A percentile compares a stretch with the other conserved stretches of the same genome.
These are phyloP conservation scores for Diaporthe sp. DNA, from an alignment of 2,329 filamentous ascomycete species.

Conservation along the genomic window DNA sequence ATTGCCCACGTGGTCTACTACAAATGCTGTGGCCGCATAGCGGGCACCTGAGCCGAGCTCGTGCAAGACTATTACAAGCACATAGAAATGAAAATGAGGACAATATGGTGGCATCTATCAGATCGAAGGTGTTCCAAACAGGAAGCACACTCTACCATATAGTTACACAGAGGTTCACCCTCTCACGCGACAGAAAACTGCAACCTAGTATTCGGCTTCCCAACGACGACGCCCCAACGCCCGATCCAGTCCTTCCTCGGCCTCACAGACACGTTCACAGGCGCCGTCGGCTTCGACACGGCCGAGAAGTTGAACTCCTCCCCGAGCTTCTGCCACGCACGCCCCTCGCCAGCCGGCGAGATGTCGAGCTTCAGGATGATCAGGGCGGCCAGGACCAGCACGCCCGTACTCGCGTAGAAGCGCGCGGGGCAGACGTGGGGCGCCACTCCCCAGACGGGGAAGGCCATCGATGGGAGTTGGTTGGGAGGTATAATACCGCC, in stretches of 20 bases:
- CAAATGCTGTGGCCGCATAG: no score
- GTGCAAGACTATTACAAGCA: neutral
- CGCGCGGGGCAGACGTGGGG: conserved; percentile 43
- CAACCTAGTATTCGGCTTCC: conserved; percentile 3
- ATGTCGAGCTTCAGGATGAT: conserved; percentile 39
- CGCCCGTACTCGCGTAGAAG: conserved; percentile 42
- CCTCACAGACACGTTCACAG: neutral
- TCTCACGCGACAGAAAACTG: conserved; percentile 20
- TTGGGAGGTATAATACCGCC: conserved; percentile 16
- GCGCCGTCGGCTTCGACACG: neutral
- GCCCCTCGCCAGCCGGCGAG: conserved; percentile 22
- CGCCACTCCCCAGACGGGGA: conserved; percentile 35
- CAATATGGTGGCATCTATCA: no score
- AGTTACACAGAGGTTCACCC: neutral
- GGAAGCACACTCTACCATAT: neutral
- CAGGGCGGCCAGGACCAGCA: conserved; percentile 41
- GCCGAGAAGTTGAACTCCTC: neutral
- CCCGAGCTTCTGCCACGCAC: neutral
- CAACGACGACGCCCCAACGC: neutral
- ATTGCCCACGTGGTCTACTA: no score
- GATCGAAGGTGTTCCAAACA: neutral
- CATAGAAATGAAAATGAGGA: neutral
- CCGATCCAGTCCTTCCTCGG: neutral
- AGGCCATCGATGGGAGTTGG: conserved; percentile 34
- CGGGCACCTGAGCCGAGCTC: no score